Evolutionary conservation across 108 stramenopile species (phyloP), one percentile per base, ranked within the genome.

Genomic region (Cyclotella kingstonii): DNA sequence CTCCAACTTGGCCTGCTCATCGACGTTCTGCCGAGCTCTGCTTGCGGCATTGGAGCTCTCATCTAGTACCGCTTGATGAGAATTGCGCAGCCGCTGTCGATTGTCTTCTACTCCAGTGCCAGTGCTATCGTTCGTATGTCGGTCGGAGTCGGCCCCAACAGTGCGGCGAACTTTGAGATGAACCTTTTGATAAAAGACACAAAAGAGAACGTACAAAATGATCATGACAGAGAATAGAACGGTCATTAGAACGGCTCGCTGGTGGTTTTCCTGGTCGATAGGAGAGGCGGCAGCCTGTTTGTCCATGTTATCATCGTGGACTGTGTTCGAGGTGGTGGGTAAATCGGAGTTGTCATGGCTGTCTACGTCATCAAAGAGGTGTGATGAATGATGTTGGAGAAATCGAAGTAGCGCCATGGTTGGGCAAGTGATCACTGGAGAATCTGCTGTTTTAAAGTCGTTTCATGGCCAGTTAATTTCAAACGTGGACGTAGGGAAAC

Each of bases 31-130:
- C 42, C 35, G 4, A 0, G 72, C 72, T 0, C 72, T 50, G 19
- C 22, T 17, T 17, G 57, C 42, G 18, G 59, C 64, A 41, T 40
- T 27, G 22, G 50, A 54, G 15, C 63, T 65, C 28, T 66, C 58
- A 34, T 73, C 72, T 28, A 73, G 29, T 1, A 73, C 63, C 23
- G 51, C 63, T 21, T 58, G 46, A 53, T 65, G 60, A 28, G 39
- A 48, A 6, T n/a, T 7, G 43, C 47, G 38, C 27, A 21, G 46
- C 25, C 47, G 45, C 21, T 15, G 29, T 27, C 38, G 30, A 18
- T 3, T 22, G 1, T 42, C 39, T 10, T n/a, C 17, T 2, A 2
- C 22, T 3, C 0, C 31, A 5, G 9, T 27, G 17, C 41, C 63
- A 2, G 40, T 23, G 22, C 40, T 15, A 10, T 8, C 40, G n/a